Percentiles rank a stretch among this genome's conserved stretches.
These are phyloP conservation scores for Pestalotiopsis sp. DNA, from an alignment of 2,329 filamentous ascomycete species.

Conservation along the genomic window DNA sequence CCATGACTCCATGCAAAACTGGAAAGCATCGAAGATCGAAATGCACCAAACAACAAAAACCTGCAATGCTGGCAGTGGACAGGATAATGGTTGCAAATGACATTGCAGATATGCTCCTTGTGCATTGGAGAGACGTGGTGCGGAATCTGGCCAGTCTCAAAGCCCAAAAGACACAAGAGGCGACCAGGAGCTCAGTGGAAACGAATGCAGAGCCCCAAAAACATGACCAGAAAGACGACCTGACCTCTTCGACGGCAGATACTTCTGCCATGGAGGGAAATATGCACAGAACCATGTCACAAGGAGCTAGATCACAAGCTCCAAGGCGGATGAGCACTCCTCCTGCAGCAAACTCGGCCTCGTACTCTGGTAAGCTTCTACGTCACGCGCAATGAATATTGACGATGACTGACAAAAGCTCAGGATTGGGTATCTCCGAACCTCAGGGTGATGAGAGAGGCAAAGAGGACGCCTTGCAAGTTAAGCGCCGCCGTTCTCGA, in stretches of 20 bases:
- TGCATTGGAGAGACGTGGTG: constrained; percentile 66
- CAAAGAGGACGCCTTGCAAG: constrained; percentile 15
- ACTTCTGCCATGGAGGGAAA: constrained; percentile 37
- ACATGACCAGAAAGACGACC: constrained; percentile 13
- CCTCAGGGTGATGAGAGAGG: not conserved
- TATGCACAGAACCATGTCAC: not conserved
- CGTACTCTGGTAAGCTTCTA: constrained; percentile 25
- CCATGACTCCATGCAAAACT: constrained; percentile 44
- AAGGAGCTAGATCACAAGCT: not conserved
- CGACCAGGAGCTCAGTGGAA: not conserved
- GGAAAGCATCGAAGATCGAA: constrained; percentile 38
- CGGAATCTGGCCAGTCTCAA: constrained; percentile 57
- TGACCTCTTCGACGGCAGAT: constrained; percentile 41
- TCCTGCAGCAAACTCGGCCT: constrained; percentile 38
- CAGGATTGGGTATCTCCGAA: constrained; percentile 19
- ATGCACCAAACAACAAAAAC: constrained; percentile 19
- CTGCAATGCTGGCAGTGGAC: constrained; percentile 43
- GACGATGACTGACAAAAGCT: not conserved
- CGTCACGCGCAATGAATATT: not conserved
- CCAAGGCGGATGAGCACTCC: not conserved
- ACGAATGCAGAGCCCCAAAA: not conserved
- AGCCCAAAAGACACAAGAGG: constrained; percentile 23
- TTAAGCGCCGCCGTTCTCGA: constrained; percentile 20
- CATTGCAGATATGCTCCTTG: constrained; percentile 67
- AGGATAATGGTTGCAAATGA: constrained; percentile 61